A percentile compares a stretch with the other conserved stretches of the same genome.
These are phyloP conservation scores for Brassica cretica DNA, from an alignment of 345 rosid genomes.

Conservation along the genomic window DNA sequence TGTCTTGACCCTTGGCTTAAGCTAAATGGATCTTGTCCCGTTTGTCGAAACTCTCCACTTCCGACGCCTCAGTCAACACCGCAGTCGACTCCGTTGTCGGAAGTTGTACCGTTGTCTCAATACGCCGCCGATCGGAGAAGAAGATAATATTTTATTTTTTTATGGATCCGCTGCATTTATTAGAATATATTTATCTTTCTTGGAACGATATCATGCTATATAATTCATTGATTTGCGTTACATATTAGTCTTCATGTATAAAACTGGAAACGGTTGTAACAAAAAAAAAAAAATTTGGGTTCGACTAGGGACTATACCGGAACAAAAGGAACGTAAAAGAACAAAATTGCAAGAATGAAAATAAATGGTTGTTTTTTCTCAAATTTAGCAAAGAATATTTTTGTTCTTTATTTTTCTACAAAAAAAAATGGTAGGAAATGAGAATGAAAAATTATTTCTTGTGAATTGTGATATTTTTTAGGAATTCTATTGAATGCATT, in stretches of 20 bases:
- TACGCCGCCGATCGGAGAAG: neutral
- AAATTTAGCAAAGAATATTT: too few relatives aligned
- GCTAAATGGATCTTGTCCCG: neutral
- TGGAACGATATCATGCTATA: slow-evolving; percentile 24
- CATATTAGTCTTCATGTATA: slow-evolving; percentile 6
- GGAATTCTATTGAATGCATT: too few relatives aligned
- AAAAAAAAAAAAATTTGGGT: too few relatives aligned
- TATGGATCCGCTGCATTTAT: neutral
- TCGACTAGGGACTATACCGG: too few relatives aligned
- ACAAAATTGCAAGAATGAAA: too few relatives aligned
- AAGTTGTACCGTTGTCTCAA: neutral
- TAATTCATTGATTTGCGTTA: slow-evolving; percentile 25
- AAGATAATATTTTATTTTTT: neutral
- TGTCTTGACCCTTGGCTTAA: neutral
- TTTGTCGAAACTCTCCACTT: neutral
- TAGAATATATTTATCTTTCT: neutral
- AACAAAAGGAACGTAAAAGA: too few relatives aligned
- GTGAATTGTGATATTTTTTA: too few relatives aligned
- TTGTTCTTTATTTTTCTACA: too few relatives aligned
- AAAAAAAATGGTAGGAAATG: too few relatives aligned
- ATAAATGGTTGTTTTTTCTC: too few relatives aligned
- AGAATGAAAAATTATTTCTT: too few relatives aligned
- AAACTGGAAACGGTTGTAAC: neutral
- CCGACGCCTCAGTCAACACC: neutral
- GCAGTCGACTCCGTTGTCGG: neutral